phyloP scores from a whole-genome alignment of 1,284 basidiomycete species.

The Apiotrichum veenhuisii region DNA sequence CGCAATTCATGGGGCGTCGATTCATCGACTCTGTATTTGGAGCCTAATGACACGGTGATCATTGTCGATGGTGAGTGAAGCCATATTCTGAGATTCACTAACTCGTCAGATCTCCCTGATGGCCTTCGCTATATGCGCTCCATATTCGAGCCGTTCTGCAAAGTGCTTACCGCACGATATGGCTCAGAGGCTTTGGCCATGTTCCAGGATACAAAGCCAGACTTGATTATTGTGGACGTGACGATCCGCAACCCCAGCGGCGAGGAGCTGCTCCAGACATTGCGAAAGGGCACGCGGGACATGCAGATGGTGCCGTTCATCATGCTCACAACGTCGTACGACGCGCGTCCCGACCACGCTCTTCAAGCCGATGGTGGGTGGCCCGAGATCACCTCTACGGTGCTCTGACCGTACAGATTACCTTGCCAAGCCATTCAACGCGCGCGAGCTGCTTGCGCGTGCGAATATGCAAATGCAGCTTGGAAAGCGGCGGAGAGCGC shows the following conservation, averaged over 20 bases:
- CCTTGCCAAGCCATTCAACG: constrained; percentile 44
- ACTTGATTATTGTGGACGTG: constrained; percentile 50
- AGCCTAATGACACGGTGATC: constrained; percentile 39
- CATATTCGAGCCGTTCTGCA: constrained; percentile 47
- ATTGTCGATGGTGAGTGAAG: constrained; percentile 38
- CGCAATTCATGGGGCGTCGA: constrained; percentile 30
- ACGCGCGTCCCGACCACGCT: constrained; percentile 21
- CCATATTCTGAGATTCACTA: not conserved
- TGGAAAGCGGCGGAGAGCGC: constrained; percentile 35
- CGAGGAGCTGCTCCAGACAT: constrained; percentile 28
- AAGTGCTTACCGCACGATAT: constrained; percentile 47
- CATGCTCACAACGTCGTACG: constrained; percentile 41
- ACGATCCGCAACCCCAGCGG: constrained; percentile 50
- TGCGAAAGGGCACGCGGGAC: constrained; percentile 22
- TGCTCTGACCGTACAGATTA: constrained; percentile 24
- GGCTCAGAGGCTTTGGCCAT: constrained; percentile 46
- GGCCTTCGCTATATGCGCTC: constrained; percentile 40
- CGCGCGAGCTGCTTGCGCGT: constrained; percentile 51
- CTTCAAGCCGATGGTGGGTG: constrained; percentile 37
- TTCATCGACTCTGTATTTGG: constrained; percentile 40
- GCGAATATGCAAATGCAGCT: constrained; percentile 43
- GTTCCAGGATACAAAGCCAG: constrained; percentile 26
- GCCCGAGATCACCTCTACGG: no score
- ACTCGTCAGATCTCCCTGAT: constrained; percentile 28
- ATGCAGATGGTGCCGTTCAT: constrained; percentile 35